Base-by-base conservation (phyloP, 1,284 basidiomycete species). In the Tilletiaria anomala region DNA sequence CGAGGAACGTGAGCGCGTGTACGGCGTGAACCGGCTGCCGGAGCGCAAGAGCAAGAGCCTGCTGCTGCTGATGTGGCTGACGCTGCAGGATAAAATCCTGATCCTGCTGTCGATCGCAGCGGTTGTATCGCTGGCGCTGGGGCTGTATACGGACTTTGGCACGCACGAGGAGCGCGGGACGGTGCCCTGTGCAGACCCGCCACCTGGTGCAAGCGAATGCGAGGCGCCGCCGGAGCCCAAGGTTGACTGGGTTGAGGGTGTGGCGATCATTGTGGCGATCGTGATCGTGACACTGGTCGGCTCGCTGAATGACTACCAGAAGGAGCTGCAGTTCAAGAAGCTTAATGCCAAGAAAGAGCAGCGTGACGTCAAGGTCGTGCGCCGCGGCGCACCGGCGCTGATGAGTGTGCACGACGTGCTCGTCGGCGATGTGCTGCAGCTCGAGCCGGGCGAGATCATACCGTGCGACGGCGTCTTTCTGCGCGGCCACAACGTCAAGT, bases 311-410 rank as follows among this genome's bases (percentile, higher is more conserved):
- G 87, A 89, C 65, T 97, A 83, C 79, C 88, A 96, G 69, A 96
- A 97, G 70, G 91, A 97, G 67, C 78, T 79, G 5, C 91, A 97
- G 70, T 96, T 97, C 72, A 80, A 83, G 59, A 73, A 73, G 29
- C 76, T 97, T 40, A 94, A 94, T 63, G 84, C 84, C 53, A 84
- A 93, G 71, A 93, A 93, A 70, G 93, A 96, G 45, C 86, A 93
- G 58, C 83, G 91, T 36, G 78, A 77, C 8, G 80, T 96, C 60
- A 94, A 93, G 69, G 82, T 87, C 40, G 80, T 94, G 45, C 82
- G 93, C 10, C 75, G 77, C 51, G 88, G 88, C 20, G 70, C 73
- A 23, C 86, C 93, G 82, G 88, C 65, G 75, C 88, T 67, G 81
- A 80, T 71, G 78, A 78, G 45, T 18, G 71, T 55, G 35, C 65